Evolutionary conservation across 805 yeast genomes (phyloP).

Genomic region (Candida loeiensis): DNA sequence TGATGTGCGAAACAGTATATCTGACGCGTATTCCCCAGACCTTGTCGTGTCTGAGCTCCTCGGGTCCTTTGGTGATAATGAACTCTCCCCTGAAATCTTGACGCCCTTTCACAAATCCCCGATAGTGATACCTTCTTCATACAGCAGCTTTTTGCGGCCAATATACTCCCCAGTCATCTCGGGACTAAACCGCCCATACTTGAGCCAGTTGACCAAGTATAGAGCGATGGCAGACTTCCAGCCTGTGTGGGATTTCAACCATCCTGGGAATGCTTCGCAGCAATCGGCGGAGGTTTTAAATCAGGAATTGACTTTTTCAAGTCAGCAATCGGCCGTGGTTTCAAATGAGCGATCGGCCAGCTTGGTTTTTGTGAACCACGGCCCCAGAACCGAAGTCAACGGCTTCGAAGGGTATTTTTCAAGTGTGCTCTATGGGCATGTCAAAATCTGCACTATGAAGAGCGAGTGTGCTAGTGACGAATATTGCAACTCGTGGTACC

Average conservation of each 20-base stretch:
- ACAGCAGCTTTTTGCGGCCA: constrained; percentile 64
- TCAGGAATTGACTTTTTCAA: too few species aligned
- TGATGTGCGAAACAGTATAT: constrained; percentile 51
- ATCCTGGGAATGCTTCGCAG: constrained; percentile 35
- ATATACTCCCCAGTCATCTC: constrained; percentile 51
- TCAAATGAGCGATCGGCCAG: neutral
- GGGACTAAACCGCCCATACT: constrained; percentile 18
- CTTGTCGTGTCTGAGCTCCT: constrained; percentile 75
- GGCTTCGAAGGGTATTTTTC: constrained; percentile 75
- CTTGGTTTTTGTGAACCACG: neutral
- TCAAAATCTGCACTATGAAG: constrained; percentile 44
- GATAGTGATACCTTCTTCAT: constrained; percentile 43
- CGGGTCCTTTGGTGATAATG: constrained; percentile 94
- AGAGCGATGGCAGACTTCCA: constrained; percentile 34
- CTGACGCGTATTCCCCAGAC: constrained; percentile 25
- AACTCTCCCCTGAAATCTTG: constrained; percentile 77
- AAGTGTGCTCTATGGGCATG: constrained; percentile 63
- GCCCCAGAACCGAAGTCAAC: constrained; percentile 40
- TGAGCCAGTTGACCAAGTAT: constrained; percentile 18
- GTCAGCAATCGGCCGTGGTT: too few species aligned
- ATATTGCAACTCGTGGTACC: constrained; percentile 37
- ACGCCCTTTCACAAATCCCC: constrained; percentile 26
- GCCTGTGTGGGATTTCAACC: constrained; percentile 60
- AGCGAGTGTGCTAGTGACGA: constrained; percentile 11
- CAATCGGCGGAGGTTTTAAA: neutral